Percentiles rank a stretch among this genome's conserved stretches.
phyloP scores from a whole-genome alignment of 192 early-diverging fungal species.

The Endogone sp. region DNA sequence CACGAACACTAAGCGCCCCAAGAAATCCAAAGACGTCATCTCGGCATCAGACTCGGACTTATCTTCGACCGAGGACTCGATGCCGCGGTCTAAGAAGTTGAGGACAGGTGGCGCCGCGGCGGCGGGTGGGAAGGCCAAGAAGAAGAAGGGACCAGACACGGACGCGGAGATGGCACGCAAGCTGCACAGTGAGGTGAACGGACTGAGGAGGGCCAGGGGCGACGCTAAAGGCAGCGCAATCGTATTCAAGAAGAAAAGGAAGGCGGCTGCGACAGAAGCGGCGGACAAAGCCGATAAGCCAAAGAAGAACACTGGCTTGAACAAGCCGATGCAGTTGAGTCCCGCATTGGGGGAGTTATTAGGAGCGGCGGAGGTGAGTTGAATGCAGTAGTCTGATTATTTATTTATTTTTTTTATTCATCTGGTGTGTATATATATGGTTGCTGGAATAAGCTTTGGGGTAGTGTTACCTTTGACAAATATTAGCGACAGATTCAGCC shows the following conservation, averaged over 20 bases:
- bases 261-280: not conserved
- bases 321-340: constrained; percentile 45
- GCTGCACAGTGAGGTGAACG: constrained; percentile 22
- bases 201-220: constrained; percentile 10
- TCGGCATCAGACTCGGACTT: not conserved
- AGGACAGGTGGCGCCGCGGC: not conserved
- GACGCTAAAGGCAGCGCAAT: constrained; percentile 13
- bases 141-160: constrained; percentile 17
- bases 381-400: not conserved
- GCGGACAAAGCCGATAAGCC: constrained; percentile 32
- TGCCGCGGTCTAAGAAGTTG: constrained; percentile 10
- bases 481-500: no score
- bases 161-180: constrained; percentile 15
- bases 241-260: constrained; percentile 17
- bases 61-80: constrained; percentile 9
- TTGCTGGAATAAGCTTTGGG: no score
- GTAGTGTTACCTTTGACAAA: no score
- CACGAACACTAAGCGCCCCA: constrained; percentile 1
- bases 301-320: constrained; percentile 36
- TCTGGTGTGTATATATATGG: no score
- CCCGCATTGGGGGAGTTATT: constrained; percentile 31
- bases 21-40: constrained; percentile 16
- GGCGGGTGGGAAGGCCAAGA: constrained; percentile 20
- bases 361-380: constrained; percentile 35
- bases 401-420: no score